These are phyloP conservation scores for Blastobotrys illinoisensis DNA, from an alignment of 1,139 yeast genomes.

Conservation along the genomic window DNA sequence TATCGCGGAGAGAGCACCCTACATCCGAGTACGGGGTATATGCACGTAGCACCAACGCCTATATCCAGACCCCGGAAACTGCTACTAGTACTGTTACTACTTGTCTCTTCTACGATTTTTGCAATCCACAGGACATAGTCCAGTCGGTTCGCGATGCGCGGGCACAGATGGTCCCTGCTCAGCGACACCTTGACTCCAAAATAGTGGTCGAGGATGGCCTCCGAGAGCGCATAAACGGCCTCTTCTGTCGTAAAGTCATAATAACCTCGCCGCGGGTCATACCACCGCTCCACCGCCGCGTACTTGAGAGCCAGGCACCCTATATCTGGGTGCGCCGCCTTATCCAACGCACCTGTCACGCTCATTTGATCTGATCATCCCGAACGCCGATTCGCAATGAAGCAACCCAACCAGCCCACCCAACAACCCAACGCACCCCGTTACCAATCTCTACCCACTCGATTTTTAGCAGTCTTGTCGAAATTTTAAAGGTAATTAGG, in stretches of 20 bases:
- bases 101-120: slow-evolving; percentile 8
- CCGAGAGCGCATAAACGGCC: slow-evolving; percentile 16
- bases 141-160: slow-evolving; percentile 26
- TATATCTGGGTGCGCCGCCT: slow-evolving; percentile 12
- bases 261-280: background rate
- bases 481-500: background rate
- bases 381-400: background rate
- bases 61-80: slow-evolving; percentile 17
- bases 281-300: slow-evolving; percentile 7
- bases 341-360: slow-evolving; percentile 1
- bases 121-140: slow-evolving; percentile 25
- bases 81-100: slow-evolving; percentile 1
- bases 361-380: slow-evolving; percentile 2
- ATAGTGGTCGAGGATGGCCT: slow-evolving; percentile 19
- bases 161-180: slow-evolving; percentile 21
- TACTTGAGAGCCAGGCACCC: slow-evolving; percentile 6
- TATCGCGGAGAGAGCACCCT: slow-evolving; percentile 15
- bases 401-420: background rate
- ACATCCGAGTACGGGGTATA: slow-evolving; percentile 37
- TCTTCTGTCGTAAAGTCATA: slow-evolving; percentile 13
- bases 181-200: slow-evolving; percentile 19
- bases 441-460: background rate
- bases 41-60: slow-evolving; percentile 42
- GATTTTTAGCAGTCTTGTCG: background rate
- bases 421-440: background rate